Conservation (phyloP, 352 stramenopile genomes). For the Globisporangium nunn region DNA sequence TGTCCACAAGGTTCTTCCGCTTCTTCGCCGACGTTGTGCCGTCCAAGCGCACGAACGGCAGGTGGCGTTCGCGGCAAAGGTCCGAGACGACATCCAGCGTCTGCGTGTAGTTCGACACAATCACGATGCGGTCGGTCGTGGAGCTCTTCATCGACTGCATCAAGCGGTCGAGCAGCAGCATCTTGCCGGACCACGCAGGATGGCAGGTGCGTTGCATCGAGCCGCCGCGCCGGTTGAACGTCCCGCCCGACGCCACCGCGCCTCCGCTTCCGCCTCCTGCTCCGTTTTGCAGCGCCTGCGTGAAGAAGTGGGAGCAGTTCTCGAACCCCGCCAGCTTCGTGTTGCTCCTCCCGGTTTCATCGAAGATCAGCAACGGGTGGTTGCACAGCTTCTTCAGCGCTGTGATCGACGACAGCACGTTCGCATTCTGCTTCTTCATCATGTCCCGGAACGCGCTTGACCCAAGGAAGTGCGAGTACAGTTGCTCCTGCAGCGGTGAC, state of each 20-base stretch:
- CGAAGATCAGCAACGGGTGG: slow-evolving; percentile 93
- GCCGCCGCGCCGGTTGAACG: slow-evolving; percentile 23
- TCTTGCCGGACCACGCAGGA: slow-evolving; percentile 85
- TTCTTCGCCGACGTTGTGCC: slow-evolving; percentile 95
- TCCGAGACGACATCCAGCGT: slow-evolving; percentile 82
- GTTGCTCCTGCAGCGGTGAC: slow-evolving; percentile 93
- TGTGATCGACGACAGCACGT: slow-evolving; percentile 83
- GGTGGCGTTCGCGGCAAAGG: slow-evolving; percentile 69
- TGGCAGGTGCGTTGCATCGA: slow-evolving; percentile 62
- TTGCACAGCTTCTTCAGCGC: slow-evolving; percentile 98
- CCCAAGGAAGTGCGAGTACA: slow-evolving; percentile 94
- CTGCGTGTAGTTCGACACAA: slow-evolving; percentile 98
- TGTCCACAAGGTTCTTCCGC: slow-evolving; percentile 95
- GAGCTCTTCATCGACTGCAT: slow-evolving; percentile 95
- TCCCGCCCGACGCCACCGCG: not conserved
- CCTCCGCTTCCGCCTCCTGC: not conserved
- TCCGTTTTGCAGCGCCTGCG: slow-evolving; percentile 18
- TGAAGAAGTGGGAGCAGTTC: slow-evolving; percentile 63
- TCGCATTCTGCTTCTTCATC: slow-evolving; percentile 91
- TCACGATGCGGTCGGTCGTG: slow-evolving; percentile 96
- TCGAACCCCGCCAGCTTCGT: slow-evolving; percentile 80
- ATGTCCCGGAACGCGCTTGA: slow-evolving; percentile 95
- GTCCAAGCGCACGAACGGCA: slow-evolving; percentile 86
- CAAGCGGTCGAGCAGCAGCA: slow-evolving; percentile 92
- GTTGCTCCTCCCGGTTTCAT: slow-evolving; percentile 74